Conservation (phyloP, 805 yeast genomes). For the Osmozyma mogii region DNA sequence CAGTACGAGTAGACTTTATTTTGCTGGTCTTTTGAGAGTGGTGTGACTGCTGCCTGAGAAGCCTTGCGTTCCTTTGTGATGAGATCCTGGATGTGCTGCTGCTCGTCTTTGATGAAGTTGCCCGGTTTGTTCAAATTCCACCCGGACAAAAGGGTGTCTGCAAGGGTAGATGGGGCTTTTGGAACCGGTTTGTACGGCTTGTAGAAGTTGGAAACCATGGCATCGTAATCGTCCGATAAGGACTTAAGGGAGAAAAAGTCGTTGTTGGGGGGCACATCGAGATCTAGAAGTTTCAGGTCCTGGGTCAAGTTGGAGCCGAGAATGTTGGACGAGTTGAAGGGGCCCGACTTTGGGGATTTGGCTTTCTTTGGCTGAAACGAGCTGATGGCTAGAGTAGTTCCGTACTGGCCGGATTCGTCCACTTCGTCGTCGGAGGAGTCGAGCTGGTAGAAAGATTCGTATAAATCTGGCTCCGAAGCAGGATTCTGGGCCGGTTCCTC, state of each 20-base stretch:
- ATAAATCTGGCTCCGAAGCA: no score
- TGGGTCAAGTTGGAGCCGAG: no score
- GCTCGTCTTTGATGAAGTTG: constrained; percentile 6
- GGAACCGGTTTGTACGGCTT: constrained; percentile 14
- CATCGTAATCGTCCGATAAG: constrained; percentile 14
- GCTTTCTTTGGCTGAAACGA: no score
- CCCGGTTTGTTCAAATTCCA: no score
- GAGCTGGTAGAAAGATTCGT: constrained; percentile 8
- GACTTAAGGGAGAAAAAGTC: no score
- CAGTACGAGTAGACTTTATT: constrained; percentile 26
- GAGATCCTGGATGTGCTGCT: constrained; percentile 8
- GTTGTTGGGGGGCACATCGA: no score
- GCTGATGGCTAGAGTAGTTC: constrained; percentile 9
- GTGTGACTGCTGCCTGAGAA: constrained; percentile 4
- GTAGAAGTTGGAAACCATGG: constrained; percentile 12
- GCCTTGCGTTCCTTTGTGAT: constrained; percentile 10
- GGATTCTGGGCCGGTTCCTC: no score
- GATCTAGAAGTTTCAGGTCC: no score
- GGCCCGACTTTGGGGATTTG: no score
- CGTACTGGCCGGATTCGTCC: constrained; percentile 8
- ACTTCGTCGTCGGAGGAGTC: constrained; percentile 9
- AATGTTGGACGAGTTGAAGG: no score
- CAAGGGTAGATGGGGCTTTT: constrained; percentile 10
- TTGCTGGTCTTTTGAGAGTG: constrained; percentile 21
- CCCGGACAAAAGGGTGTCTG: constrained; percentile 13